Conservation (phyloP, 768 basidiomycete genomes). For the Mycena sanguinolenta region DNA sequence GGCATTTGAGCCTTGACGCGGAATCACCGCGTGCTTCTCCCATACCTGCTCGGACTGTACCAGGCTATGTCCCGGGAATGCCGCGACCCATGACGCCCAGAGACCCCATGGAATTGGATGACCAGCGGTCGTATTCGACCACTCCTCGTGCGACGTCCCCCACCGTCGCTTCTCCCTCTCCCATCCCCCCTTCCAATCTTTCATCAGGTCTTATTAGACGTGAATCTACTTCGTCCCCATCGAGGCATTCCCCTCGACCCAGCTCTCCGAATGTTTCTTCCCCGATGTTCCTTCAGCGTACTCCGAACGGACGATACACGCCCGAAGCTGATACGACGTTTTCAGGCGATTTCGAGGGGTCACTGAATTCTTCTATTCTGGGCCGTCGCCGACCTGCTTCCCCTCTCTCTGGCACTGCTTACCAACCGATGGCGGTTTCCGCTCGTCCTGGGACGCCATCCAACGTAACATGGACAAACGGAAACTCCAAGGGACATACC, state of each 20-base stretch:
- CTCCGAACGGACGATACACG: slow-evolving; percentile 74
- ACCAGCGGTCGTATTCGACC: slow-evolving; percentile 77
- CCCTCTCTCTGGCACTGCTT: slow-evolving; percentile 72
- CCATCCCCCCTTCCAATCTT: slow-evolving; percentile 50
- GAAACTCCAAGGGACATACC: slow-evolving; percentile 57
- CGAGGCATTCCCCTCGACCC: slow-evolving; percentile 59
- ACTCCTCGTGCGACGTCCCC: slow-evolving; percentile 87
- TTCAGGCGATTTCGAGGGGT: slow-evolving; percentile 59
- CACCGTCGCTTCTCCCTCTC: slow-evolving; percentile 49
- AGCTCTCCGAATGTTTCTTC: slow-evolving; percentile 62
- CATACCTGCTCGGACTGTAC: slow-evolving; percentile 72
- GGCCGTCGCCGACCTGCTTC: slow-evolving; percentile 78
- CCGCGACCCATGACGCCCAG: slow-evolving; percentile 92
- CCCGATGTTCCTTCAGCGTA: slow-evolving; percentile 69
- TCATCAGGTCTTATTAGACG: slow-evolving; percentile 60
- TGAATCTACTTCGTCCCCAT: slow-evolving; percentile 68
- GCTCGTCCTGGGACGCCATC: slow-evolving; percentile 80
- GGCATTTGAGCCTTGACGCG: slow-evolving; percentile 59
- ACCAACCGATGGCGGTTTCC: slow-evolving; percentile 70
- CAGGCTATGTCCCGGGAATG: slow-evolving; percentile 93
- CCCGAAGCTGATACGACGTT: slow-evolving; percentile 62
- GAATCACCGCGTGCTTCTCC: slow-evolving; percentile 72
- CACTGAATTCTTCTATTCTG: slow-evolving; percentile 65
- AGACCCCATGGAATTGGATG: slow-evolving; percentile 76
- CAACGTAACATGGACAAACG: slow-evolving; percentile 77